A percentile compares a stretch with the other conserved stretches of the same genome.
These are phyloP conservation scores for Bipolaris zeicola DNA, from an alignment of 2,329 filamentous ascomycete genomes.

Conservation along the genomic window DNA sequence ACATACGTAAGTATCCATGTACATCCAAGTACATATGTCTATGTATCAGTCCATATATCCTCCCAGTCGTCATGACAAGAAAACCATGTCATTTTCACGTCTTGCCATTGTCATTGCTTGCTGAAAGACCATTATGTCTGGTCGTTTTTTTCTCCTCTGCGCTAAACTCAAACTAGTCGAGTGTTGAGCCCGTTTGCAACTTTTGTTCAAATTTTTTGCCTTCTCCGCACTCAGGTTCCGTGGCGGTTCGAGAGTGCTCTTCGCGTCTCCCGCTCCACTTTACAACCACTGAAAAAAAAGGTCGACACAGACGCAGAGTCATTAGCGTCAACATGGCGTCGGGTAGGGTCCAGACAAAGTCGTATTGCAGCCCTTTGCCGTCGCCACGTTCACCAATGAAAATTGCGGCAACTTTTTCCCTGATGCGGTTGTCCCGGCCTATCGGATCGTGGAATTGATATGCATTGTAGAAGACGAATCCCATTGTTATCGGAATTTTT, in stretches of 20 bases:
- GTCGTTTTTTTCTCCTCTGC: background rate
- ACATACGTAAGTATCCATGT: no score
- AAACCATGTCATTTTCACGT: background rate
- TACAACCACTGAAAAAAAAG: background rate
- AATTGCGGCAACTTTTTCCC: background rate
- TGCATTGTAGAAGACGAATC: no score
- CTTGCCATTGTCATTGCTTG: background rate
- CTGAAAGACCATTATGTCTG: background rate
- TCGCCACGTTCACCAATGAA: background rate
- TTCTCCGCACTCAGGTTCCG: background rate
- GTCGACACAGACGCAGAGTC: background rate
- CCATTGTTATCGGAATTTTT: no score
- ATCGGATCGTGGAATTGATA: no score
- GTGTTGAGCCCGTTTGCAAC: background rate
- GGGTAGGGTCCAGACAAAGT: background rate
- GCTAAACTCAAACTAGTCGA: background rate
- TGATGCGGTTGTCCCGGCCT: no score
- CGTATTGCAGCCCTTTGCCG: background rate
- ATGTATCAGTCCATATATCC: background rate
- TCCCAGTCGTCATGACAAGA: background rate
- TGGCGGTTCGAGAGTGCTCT: background rate
- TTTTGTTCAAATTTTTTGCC: background rate
- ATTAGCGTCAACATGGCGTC: background rate
- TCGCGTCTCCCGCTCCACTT: background rate
- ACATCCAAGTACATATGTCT: no score